phyloP scores from a whole-genome alignment of 2,329 filamentous ascomycete genomes.

The Cryphonectria radicalis region DNA sequence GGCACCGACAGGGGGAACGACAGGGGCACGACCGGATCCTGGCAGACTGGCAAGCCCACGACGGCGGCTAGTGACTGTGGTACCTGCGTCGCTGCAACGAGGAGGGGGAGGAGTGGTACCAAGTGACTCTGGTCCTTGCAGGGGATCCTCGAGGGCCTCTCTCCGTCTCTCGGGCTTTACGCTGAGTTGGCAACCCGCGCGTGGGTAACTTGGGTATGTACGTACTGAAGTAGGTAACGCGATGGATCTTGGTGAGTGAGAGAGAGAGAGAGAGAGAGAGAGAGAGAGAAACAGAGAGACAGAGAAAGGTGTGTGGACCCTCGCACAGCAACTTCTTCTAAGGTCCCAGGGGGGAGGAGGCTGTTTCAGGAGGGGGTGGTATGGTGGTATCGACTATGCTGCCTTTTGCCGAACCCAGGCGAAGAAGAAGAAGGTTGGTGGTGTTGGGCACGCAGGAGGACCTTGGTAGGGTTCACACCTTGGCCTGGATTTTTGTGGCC shows the following conservation, averaged over 20 bases:
- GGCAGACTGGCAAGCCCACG: slow-evolving; percentile 16
- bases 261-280: not conserved
- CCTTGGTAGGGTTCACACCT: slow-evolving; percentile 19
- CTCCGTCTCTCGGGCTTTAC: not conserved
- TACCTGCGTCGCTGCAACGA: not conserved
- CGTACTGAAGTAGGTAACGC: not conserved
- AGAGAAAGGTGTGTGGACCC: slow-evolving; percentile 21
- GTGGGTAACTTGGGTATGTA: not conserved
- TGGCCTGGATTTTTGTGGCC: not conserved
- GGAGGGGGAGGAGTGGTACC: slow-evolving; percentile 2
- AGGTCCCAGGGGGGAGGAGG: slow-evolving; percentile 32
- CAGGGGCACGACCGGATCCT: slow-evolving; percentile 17
- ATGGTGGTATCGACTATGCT: slow-evolving; percentile 41
- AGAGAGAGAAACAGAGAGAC: not conserved
- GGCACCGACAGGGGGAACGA: slow-evolving; percentile 15
- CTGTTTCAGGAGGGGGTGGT: slow-evolving; percentile 38
- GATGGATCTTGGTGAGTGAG: slow-evolving; percentile 18
- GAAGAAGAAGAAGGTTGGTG: slow-evolving; percentile 29
- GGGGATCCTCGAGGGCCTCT: not conserved
- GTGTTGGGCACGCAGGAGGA: slow-evolving; percentile 24
- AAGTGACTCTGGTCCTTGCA: slow-evolving; percentile 2
- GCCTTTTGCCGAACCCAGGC: slow-evolving; percentile 31
- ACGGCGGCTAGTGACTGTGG: slow-evolving; percentile 6
- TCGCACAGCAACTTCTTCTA: slow-evolving; percentile 24
- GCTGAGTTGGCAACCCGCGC: not conserved